Base-by-base conservation (phyloP, 192 early-diverging fungal species). In the Backusella circina region DNA sequence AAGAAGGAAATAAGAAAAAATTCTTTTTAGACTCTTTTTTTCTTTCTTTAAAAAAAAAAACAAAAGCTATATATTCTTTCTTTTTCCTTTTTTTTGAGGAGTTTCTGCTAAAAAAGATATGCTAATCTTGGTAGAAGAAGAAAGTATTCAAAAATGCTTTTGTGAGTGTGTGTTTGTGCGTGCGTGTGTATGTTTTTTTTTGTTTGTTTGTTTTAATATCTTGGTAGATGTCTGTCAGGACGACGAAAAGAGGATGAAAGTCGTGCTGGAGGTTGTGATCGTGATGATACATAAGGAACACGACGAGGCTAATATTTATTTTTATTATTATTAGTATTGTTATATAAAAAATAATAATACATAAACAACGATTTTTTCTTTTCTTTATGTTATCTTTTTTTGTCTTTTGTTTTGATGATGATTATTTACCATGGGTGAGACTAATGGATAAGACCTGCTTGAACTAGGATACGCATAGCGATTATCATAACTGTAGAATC, bases 161-260 rank as follows among this genome's bases (percentile, higher is more conserved):
- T 41, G 39, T 41, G 39, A 15, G 39, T 41, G 13, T 18, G 32
- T 66, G 28, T 31, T 5, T 66, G 21, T 64, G 57, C 13, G n/a
- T 10, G 57, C 5, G 38, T 39, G 7, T 39, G 39, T 41, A 41
- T 41, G 64, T 32, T 7, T 32, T 28, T 28, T 8, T 54, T 54
- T 54, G 51, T 44, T 44, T 51, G 26, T 32, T 26, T 51, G 51
- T 15, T 15, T 69, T 41, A 70, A 41, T 44, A 70, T 41, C 69
- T 37, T 18, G 69, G 69, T 37, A 50, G 16, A 70, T 72, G 47
- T 61, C 71, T 57, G 31, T 72, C 71, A 57, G 71, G 36, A 57
- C 71, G 71, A 57, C 30, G 47, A 57, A 32, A 61, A 61, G 50
- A 54, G 32, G 71, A 57, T 18, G 71, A 18, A 18, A 35, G 31